Evolutionary conservation across 257 asterid genomes (phyloP).

Genomic region (Hygrophila difformis): DNA sequence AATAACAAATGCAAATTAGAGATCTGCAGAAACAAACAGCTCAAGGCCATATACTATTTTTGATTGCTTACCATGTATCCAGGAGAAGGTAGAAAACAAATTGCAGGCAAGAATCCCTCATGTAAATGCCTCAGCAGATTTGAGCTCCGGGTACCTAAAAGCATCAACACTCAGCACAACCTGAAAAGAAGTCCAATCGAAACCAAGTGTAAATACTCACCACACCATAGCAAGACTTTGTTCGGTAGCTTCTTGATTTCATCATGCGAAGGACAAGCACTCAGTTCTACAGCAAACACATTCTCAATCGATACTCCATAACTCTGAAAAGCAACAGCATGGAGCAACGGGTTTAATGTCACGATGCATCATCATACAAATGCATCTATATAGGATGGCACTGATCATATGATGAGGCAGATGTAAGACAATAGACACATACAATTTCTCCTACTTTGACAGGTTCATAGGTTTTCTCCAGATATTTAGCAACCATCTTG

Average conservation of each 20-base stretch:
- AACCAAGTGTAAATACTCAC: too few relatives aligned
- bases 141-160: conserved; percentile 73
- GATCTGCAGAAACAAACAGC: neutral
- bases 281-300: conserved; percentile 52
- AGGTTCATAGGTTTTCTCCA: conserved; percentile 80
- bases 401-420: neutral
- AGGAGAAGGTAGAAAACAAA: conserved; percentile 62
- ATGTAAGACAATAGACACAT: conserved; percentile 14
- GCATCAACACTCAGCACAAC: too few relatives aligned
- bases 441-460: conserved; percentile 68
- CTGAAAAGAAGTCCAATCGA: too few relatives aligned
- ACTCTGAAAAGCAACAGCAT: conserved; percentile 34
- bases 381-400: too few relatives aligned
- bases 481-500: conserved; percentile 63
- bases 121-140: conserved; percentile 71
- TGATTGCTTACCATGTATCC: conserved; percentile 41
- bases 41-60: too few relatives aligned
- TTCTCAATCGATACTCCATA: conserved; percentile 57
- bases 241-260: conserved; percentile 61
- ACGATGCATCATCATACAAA: too few relatives aligned
- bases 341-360: too few relatives aligned
- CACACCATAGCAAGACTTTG: conserved; percentile 86
- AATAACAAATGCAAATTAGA: neutral
- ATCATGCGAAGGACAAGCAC: conserved; percentile 68
- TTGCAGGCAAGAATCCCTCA: conserved; percentile 69